Base-by-base conservation (phyloP, 768 basidiomycete species). In the Amanita inopinata region DNA sequence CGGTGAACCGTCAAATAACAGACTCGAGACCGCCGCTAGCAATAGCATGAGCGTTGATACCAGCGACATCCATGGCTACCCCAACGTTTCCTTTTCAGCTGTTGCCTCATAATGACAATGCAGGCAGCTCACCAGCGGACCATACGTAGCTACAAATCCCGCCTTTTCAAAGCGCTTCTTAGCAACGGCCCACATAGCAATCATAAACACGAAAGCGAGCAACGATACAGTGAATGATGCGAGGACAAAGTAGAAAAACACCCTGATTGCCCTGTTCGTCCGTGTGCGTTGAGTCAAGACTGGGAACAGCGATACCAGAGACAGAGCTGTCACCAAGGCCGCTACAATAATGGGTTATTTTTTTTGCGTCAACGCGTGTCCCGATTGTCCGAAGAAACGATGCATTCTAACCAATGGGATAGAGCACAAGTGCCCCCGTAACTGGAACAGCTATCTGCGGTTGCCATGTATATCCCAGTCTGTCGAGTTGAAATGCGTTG, bases 391-490 rank as follows among this genome's bases (percentile, higher is more conserved):
- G n/a, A n/a, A n/a, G n/a, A n/a, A n/a, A n/a, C n/a, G n/a, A n/a
- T n/a, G n/a, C n/a, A n/a, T n/a, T n/a, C 56, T 27, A 17, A 64
- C 65, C 53, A 33, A 65, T 56, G 7, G 64, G 64, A 50, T 63
- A 64, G 15, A 69, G 51, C 2, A 62, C 53, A 9, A 67, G 53
- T 6, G 62, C 57, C 35, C 52, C 59, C 5, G 65, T 66, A 19
- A 65, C 55, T 3, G 59, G 55, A 3, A 43, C 52, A 15, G 55
- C 19, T 35, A 68, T 57, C 43, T 65, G 56, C 10, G 62, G 62
- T 23, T 59, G 56, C 62, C 63, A 66, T 1, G 58, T 61, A 46
- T 63, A 68, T 3, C 65, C 63, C 40, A 68, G 49, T 39, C 66
- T 59, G 23, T 33, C 35, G 27, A n/a, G n/a, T n/a, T n/a, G n/a